Conservation (phyloP, 164 flowering plant genomes). For the Magnolia officinalis region DNA sequence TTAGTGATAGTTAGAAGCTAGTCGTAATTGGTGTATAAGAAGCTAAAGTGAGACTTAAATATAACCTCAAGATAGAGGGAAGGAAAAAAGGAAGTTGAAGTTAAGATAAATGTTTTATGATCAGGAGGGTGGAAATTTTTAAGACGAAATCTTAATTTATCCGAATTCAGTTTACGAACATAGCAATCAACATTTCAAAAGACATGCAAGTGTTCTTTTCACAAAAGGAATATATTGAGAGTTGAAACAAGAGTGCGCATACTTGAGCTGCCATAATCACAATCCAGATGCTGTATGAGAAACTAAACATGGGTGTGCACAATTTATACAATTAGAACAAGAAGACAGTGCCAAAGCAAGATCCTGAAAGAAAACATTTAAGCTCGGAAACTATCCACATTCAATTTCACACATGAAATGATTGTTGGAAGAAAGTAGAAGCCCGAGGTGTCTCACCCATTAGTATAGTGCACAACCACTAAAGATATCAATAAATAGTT, state of each 20-base stretch:
- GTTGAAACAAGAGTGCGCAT: background rate
- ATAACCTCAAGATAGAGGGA: too few species aligned
- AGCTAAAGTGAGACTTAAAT: too few species aligned
- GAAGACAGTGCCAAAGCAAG: background rate
- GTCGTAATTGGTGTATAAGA: too few species aligned
- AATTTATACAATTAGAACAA: too few species aligned
- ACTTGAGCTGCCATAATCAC: background rate
- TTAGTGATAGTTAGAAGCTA: too few species aligned
- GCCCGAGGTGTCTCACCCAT: background rate
- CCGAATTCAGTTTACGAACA: background rate
- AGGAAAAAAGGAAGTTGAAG: too few species aligned
- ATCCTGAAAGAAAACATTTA: background rate
- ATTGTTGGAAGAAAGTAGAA: background rate
- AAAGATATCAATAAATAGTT: conserved; percentile 3
- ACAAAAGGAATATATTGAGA: background rate
- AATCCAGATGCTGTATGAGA: background rate
- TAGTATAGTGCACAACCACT: background rate
- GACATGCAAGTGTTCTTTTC: background rate
- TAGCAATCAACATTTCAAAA: too few species aligned
- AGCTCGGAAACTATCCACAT: background rate
- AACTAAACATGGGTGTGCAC: background rate
- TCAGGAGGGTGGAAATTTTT: too few species aligned
- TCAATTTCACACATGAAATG: background rate
- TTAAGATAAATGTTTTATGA: too few species aligned
- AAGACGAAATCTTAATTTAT: too few species aligned